Evolutionary conservation across 495 filamentous ascomycete genomes (phyloP).

Genomic region (Penicillium lagena): DNA sequence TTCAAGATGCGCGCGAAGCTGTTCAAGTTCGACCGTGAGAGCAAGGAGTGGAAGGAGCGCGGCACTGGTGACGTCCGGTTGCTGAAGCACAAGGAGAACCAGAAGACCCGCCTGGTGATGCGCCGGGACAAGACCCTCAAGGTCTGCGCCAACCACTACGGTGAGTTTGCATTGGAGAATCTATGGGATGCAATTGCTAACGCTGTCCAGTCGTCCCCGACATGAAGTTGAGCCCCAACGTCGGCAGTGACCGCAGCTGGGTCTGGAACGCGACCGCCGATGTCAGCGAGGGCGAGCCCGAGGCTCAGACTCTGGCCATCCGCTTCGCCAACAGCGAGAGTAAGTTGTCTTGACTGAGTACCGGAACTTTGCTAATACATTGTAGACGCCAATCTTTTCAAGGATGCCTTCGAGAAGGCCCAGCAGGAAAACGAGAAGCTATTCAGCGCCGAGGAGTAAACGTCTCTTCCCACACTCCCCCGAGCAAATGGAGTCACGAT

Average conservation of each 20-base stretch:
- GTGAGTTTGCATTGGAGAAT: slow-evolving; percentile 46
- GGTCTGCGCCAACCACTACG: slow-evolving; percentile 99
- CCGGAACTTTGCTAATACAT: slow-evolving; percentile 2
- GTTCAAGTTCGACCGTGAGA: slow-evolving; percentile 90
- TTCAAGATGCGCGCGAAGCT: slow-evolving; percentile 99
- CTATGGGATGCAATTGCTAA: slow-evolving; percentile 4
- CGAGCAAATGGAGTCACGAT: background rate
- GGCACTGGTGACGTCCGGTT: slow-evolving; percentile 94
- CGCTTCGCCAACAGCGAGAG: slow-evolving; percentile 97
- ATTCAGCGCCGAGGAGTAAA: slow-evolving; percentile 50
- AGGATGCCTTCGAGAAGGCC: slow-evolving; percentile 96
- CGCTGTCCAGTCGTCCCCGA: slow-evolving; percentile 78
- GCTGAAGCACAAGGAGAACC: slow-evolving; percentile 97
- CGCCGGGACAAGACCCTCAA: slow-evolving; percentile 98
- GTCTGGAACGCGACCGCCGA: slow-evolving; percentile 98
- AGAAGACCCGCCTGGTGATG: slow-evolving; percentile 97
- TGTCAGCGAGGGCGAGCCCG: slow-evolving; percentile 96
- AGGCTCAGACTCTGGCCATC: slow-evolving; percentile 92
- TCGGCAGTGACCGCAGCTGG: slow-evolving; percentile 97
- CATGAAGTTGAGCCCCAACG: slow-evolving; percentile 97
- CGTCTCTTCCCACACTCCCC: too few species aligned
- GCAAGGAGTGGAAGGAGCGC: slow-evolving; percentile 97
- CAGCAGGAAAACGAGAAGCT: slow-evolving; percentile 93
- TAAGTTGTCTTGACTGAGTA: slow-evolving; percentile 42
- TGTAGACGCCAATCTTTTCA: slow-evolving; percentile 91